phyloP scores from a whole-genome alignment of 73 alveolate genomes.

The Blepharisma stoltei region DNA sequence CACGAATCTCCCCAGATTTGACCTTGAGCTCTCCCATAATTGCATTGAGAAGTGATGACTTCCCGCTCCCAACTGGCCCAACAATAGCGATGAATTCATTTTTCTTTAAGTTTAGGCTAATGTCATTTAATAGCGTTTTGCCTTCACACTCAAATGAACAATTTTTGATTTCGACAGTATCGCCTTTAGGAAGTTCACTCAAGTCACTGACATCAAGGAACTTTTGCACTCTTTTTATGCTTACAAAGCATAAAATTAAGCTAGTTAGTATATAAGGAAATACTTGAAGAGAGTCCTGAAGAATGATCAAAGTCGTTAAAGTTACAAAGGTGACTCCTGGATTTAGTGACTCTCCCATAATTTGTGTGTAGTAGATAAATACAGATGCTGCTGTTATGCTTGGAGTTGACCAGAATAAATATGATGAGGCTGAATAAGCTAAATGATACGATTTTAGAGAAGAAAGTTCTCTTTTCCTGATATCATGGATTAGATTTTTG shows the following conservation, averaged over 20 bases:
- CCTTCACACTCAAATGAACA: conserved; percentile 19
- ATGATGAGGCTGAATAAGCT: not conserved
- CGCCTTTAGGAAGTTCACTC: not conserved
- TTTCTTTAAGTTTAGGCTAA: conserved; percentile 32
- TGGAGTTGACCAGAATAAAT: conserved; percentile 13
- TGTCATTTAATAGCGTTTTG: conserved; percentile 44
- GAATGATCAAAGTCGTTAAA: not conserved
- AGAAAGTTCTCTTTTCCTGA: not conserved
- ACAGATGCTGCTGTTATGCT: not conserved
- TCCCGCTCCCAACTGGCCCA: conserved; percentile 78
- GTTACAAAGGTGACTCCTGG: conserved; percentile 13
- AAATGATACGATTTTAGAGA: not conserved
- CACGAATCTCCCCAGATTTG: conserved; percentile 27
- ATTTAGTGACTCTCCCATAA: not conserved
- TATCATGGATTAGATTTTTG: not conserved
- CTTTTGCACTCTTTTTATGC: conserved; percentile 21
- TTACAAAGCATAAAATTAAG: not conserved
- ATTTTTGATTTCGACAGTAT: not conserved
- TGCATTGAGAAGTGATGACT: conserved; percentile 54
- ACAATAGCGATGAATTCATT: conserved; percentile 61
- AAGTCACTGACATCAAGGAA: not conserved
- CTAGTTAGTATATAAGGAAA: not conserved
- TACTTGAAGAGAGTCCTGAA: not conserved
- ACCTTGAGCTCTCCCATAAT: conserved; percentile 50
- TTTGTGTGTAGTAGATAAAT: not conserved